Conservation (phyloP, 1,139 yeast genomes). For the Geotrichum australiense region DNA sequence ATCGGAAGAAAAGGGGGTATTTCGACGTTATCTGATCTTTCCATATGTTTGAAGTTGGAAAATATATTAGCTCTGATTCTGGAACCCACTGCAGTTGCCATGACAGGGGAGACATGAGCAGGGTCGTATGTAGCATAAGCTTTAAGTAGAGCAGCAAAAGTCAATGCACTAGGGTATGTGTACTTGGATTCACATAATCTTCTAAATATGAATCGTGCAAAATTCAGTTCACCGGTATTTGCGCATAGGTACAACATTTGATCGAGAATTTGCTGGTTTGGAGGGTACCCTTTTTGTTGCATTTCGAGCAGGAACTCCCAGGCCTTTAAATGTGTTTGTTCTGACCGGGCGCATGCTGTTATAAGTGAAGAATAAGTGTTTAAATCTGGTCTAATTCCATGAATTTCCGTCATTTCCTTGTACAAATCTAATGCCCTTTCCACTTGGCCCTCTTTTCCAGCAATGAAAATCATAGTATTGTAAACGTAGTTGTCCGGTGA, state of each 20-base stretch:
- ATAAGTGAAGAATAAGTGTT: constrained; percentile 60
- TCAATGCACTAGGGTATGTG: constrained; percentile 30
- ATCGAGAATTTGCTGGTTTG: constrained; percentile 49
- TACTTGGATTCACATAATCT: constrained; percentile 42
- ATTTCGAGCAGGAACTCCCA: constrained; percentile 77
- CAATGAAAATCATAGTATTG: constrained; percentile 61
- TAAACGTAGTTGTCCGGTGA: constrained; percentile 65
- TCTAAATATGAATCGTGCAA: constrained; percentile 65
- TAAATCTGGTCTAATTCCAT: constrained; percentile 35
- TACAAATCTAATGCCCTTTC: constrained; percentile 72
- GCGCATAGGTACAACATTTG: constrained; percentile 69
- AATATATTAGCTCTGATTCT: constrained; percentile 27
- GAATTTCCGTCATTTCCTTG: constrained; percentile 52
- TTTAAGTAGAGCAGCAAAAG: constrained; percentile 29
- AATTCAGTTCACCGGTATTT: constrained; percentile 67
- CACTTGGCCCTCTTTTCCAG: constrained; percentile 53
- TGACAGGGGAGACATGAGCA: constrained; percentile 33
- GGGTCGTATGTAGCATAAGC: constrained; percentile 33
- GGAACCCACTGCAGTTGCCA: constrained; percentile 30
- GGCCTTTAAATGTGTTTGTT: constrained; percentile 46
- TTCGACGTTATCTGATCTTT: constrained; percentile 14
- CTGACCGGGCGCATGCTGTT: constrained; percentile 59
- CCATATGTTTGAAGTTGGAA: constrained; percentile 17
- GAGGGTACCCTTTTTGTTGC: constrained; percentile 41
- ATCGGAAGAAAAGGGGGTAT: constrained; percentile 66